These are phyloP conservation scores for Candida frijolesensis DNA, from an alignment of 1,139 yeast genomes.

Conservation along the genomic window DNA sequence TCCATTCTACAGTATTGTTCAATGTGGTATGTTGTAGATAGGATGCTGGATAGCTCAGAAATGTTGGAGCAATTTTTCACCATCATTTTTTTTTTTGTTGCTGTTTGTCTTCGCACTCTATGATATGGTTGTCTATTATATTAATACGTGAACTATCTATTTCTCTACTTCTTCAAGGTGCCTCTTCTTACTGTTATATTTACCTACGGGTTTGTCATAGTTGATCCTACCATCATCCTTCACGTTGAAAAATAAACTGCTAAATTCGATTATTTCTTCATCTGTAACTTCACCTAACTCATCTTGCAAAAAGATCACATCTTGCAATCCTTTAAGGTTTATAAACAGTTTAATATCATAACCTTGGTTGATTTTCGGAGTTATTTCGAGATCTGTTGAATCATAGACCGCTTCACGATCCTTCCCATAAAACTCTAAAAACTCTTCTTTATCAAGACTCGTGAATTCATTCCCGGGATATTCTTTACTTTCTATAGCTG, in stretches of 20 bases:
- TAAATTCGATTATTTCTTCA: slow-evolving; percentile 29
- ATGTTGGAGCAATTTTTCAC: background rate
- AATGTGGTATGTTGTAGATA: background rate
- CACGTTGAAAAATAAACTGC: slow-evolving; percentile 34
- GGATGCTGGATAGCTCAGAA: background rate
- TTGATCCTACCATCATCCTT: slow-evolving; percentile 27
- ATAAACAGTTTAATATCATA: slow-evolving; percentile 29
- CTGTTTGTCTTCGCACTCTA: background rate
- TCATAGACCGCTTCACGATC: slow-evolving; percentile 21
- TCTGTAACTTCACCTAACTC: slow-evolving; percentile 17
- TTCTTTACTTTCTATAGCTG: slow-evolving; percentile 66
- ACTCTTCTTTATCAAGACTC: slow-evolving; percentile 23
- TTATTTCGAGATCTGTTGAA: slow-evolving; percentile 26
- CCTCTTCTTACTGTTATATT: slow-evolving; percentile 23
- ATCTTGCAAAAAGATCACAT: slow-evolving; percentile 26
- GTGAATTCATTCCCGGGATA: slow-evolving; percentile 50
- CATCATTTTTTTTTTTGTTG: background rate
- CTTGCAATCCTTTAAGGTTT: slow-evolving; percentile 17
- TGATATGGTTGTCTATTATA: background rate
- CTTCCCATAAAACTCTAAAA: slow-evolving; percentile 29
- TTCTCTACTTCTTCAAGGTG: slow-evolving; percentile 2
- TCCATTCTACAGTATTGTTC: slow-evolving; percentile 21
- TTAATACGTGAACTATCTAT: background rate
- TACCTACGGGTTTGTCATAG: slow-evolving; percentile 24
- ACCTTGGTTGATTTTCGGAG: slow-evolving; percentile 30